These are phyloP conservation scores for Malus sylvestris DNA, from an alignment of 306 rosid genomes.

Conservation along the genomic window DNA sequence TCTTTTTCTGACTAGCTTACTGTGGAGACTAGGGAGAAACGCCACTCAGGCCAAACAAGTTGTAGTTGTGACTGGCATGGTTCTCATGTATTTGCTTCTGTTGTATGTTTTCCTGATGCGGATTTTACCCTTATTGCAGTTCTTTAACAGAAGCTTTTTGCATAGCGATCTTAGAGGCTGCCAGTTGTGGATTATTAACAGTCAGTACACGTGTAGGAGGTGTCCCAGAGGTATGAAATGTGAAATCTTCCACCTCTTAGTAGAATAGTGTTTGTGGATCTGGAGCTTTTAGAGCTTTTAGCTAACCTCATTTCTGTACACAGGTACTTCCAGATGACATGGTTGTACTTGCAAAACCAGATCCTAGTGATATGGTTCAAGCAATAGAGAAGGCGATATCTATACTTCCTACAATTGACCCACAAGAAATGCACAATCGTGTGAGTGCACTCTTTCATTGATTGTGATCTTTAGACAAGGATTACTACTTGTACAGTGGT, in stretches of 20 bases:
- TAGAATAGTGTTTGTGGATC: background rate
- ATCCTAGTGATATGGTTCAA: conserved; percentile 79
- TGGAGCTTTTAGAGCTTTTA: background rate
- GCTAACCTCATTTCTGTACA: conserved; percentile 18
- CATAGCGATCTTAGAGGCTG: conserved; percentile 94
- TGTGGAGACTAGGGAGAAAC: background rate
- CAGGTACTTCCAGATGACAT: conserved; percentile 95
- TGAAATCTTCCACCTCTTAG: background rate
- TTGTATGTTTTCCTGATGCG: background rate
- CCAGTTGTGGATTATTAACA: conserved; percentile 92
- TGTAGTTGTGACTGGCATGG: too few relatives aligned
- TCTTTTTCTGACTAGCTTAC: background rate
- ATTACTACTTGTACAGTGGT: conserved; percentile 14
- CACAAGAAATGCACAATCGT: conserved; percentile 76
- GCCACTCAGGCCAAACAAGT: too few relatives aligned
- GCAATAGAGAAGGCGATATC: conserved; percentile 63
- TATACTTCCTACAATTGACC: conserved; percentile 71
- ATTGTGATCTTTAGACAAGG: background rate
- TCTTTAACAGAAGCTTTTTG: conserved; percentile 96
- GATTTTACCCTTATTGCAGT: conserved; percentile 31
- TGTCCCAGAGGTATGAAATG: conserved; percentile 68
- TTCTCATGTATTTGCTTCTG: background rate
- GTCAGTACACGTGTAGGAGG: conserved; percentile 96
- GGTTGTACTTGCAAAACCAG: conserved; percentile 84
- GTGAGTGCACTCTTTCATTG: conserved; percentile 40